A percentile compares a stretch with the other conserved stretches of the same genome.
These are phyloP conservation scores for Choricystis sp. DNA, from an alignment of 139 green algal species.

Conservation along the genomic window DNA sequence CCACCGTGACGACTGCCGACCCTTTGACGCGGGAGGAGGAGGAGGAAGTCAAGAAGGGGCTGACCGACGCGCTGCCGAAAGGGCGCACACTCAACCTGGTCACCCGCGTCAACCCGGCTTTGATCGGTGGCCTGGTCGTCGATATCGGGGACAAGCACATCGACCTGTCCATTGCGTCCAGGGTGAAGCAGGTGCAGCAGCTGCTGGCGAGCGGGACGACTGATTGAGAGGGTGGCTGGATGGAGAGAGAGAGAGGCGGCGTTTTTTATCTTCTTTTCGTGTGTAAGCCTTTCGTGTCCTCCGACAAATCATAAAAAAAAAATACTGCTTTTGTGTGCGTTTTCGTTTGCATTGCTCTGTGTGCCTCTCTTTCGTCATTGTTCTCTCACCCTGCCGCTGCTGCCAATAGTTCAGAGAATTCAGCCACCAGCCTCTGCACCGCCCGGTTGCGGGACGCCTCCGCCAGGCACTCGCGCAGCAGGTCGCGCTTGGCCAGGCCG, in stretches of 20 bases:
- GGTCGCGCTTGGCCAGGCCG: slow-evolving; percentile 33
- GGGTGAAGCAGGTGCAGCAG: slow-evolving; percentile 41
- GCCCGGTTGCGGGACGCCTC: background rate
- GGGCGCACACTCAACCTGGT: slow-evolving; percentile 35
- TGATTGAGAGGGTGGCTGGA: background rate
- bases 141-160: slow-evolving; percentile 65
- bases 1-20: slow-evolving; percentile 46
- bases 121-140: slow-evolving; percentile 59
- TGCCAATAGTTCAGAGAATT: background rate
- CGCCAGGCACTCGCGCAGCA: slow-evolving; percentile 31
- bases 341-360: background rate
- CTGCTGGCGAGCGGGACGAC: slow-evolving; percentile 3
- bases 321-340: background rate
- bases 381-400: background rate
- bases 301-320: background rate
- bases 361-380: background rate
- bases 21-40: slow-evolving; percentile 24
- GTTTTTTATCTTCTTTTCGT: background rate
- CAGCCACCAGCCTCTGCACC: background rate
- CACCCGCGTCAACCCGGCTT: slow-evolving; percentile 44
- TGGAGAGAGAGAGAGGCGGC: background rate
- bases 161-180: slow-evolving; percentile 45
- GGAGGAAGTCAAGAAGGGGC: slow-evolving; percentile 27
- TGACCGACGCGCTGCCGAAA: slow-evolving; percentile 36
- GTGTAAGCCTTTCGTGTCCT: background rate